These are phyloP conservation scores for Ophiostoma triangulosporum DNA, from an alignment of 2,329 filamentous ascomycete species.

Conservation along the genomic window DNA sequence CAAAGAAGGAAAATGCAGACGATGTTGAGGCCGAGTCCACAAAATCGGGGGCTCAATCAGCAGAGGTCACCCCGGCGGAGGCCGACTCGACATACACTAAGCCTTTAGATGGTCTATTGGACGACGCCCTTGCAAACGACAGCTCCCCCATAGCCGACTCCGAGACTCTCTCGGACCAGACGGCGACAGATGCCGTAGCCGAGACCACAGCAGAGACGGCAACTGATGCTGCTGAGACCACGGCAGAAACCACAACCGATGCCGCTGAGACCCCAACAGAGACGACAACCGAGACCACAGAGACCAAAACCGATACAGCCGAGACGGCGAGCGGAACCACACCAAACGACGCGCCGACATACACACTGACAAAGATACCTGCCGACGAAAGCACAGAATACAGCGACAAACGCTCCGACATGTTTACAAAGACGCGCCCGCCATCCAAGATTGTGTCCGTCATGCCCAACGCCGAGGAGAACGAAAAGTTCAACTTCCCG, in stretches of 20 bases:
- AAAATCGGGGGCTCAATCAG: not conserved
- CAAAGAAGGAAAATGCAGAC: not conserved
- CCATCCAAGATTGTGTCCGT: not conserved
- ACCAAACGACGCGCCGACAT: not conserved
- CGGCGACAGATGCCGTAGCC: not conserved
- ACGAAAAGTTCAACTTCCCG: not conserved
- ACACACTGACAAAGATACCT: not conserved
- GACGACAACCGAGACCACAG: too few relatives aligned
- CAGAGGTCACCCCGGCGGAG: not conserved
- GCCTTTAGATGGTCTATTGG: not conserved
- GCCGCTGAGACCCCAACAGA: too few relatives aligned
- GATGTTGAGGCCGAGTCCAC: not conserved
- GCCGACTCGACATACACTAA: not conserved
- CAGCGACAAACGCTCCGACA: not conserved
- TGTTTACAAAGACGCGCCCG: not conserved
- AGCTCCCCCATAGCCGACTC: not conserved
- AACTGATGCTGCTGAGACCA: too few relatives aligned
- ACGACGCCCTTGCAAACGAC: not conserved
- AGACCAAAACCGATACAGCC: too few relatives aligned
- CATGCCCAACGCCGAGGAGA: not conserved
- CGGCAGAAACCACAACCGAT: too few relatives aligned
- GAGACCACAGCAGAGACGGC: too few relatives aligned
- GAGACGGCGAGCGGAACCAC: too few relatives aligned
- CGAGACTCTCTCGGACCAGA: too few relatives aligned
- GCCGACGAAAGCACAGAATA: not conserved